Percentiles rank a stretch among this genome's conserved stretches.
Evolutionary conservation across 2,329 filamentous ascomycete genomes (phyloP).

Genomic region (Lizonia empirigonia): DNA sequence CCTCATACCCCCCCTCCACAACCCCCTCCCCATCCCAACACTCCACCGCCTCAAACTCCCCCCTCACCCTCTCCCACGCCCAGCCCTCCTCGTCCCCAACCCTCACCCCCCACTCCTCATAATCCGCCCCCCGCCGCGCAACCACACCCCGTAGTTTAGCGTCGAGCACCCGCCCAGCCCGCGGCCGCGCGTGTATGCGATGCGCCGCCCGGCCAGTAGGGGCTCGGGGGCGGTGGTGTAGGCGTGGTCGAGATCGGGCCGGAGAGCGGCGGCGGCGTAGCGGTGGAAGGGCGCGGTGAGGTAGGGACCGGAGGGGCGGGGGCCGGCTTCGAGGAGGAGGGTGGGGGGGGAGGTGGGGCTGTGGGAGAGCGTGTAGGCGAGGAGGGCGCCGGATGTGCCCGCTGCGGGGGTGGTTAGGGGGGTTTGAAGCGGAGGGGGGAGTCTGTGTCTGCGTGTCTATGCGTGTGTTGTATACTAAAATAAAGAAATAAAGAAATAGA

Average conservation of each 20-base stretch:
- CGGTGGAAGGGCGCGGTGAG: constrained; percentile 58
- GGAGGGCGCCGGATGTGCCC: constrained; percentile 64
- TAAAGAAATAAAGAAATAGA: not conserved
- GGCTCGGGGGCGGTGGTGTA: constrained; percentile 49
- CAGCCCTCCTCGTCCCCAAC: constrained; percentile 61
- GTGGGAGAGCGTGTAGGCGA: constrained; percentile 60
- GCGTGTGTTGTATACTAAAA: not conserved
- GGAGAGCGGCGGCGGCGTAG: constrained; percentile 53
- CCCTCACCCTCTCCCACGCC: constrained; percentile 60
- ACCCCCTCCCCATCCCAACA: constrained; percentile 53
- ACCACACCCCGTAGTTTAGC: constrained; percentile 52
- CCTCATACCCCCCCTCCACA: constrained; percentile 42
- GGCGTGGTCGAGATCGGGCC: constrained; percentile 57
- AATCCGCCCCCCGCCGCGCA: constrained; percentile 63
- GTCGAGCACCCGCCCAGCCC: constrained; percentile 57
- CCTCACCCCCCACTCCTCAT: constrained; percentile 63
- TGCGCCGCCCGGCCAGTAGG: constrained; percentile 48
- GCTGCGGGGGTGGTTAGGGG: too few relatives aligned
- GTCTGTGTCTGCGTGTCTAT: not conserved
- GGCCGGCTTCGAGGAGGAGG: constrained; percentile 67
- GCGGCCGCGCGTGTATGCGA: constrained; percentile 55
- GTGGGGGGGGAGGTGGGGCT: constrained; percentile 57
- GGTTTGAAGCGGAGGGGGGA: too few relatives aligned
- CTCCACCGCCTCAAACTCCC: constrained; percentile 60
- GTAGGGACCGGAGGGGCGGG: constrained; percentile 54